A percentile compares a stretch with the other conserved stretches of the same genome.
These are phyloP conservation scores for Agaricus sinodeliciosus DNA, from an alignment of 768 basidiomycete genomes.

Conservation along the genomic window DNA sequence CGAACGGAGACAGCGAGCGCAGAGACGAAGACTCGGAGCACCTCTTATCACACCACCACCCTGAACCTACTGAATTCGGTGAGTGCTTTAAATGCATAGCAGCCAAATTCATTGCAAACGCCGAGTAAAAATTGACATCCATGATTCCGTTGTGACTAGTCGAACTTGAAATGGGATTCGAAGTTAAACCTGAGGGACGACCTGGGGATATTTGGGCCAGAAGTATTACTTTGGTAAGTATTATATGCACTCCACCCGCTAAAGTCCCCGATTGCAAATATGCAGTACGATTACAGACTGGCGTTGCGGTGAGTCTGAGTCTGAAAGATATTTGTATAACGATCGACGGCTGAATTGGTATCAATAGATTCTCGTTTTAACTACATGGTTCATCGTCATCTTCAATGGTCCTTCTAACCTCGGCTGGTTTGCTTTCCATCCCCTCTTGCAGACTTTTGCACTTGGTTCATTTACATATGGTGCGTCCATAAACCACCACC, in stretches of 20 bases:
- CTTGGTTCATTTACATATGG: slow-evolving; percentile 57
- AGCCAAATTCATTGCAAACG: too few species aligned
- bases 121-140: too few species aligned
- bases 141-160: neutral
- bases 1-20: neutral
- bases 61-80: neutral
- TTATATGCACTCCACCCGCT: neutral
- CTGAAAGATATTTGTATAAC: neutral
- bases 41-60: neutral
- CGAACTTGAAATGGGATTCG: neutral
- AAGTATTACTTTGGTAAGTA: slow-evolving; percentile 29
- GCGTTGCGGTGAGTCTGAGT: slow-evolving; percentile 5
- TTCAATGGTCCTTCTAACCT: slow-evolving; percentile 34
- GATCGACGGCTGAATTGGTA: neutral
- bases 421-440: slow-evolving; percentile 67
- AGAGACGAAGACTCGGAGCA: neutral
- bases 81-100: neutral
- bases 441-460: slow-evolving; percentile 52
- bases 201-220: slow-evolving; percentile 29
- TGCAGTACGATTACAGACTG: neutral
- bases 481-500: slow-evolving; percentile 18
- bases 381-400: slow-evolving; percentile 42
- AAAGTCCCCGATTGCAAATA: neutral
- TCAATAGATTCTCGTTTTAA: slow-evolving; percentile 30
- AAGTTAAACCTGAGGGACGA: slow-evolving; percentile 28